Percentiles rank a stretch among this genome's conserved stretches.
These are phyloP conservation scores for Alternaria longipes DNA, from an alignment of 2,329 filamentous ascomycete species.

Conservation along the genomic window DNA sequence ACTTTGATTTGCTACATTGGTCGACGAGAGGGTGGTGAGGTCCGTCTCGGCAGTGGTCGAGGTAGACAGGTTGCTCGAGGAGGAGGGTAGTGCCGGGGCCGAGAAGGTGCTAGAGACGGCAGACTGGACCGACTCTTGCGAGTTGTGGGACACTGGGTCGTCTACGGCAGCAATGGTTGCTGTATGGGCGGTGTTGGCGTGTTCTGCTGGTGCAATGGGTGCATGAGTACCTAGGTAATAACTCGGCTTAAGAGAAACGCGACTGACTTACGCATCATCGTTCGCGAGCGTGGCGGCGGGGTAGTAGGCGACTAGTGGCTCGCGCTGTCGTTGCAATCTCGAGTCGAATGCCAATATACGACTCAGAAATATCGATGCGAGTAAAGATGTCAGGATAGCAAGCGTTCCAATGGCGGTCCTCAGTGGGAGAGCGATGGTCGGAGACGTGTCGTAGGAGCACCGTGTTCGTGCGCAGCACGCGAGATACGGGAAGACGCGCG, in stretches of 20 bases:
- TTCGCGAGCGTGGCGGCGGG: conserved; percentile 25
- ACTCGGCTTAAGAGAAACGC: conserved; percentile 23
- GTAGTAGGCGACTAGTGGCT: conserved; percentile 24
- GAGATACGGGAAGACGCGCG: conserved; percentile 28
- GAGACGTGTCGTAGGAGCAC: conserved; percentile 20
- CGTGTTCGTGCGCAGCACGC: conserved; percentile 20
- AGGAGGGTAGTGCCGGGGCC: conserved; percentile 43
- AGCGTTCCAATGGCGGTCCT: conserved; percentile 7
- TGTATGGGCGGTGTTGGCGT: conserved; percentile 23
- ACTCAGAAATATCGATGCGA: not conserved
- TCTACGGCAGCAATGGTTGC: conserved; percentile 19
- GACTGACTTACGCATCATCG: conserved; percentile 31
- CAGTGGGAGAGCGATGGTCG: conserved; percentile 10
- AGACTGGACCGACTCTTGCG: conserved; percentile 49
- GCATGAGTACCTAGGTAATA: conserved; percentile 25
- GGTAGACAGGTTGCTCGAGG: conserved; percentile 47
- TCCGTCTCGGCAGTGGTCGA: conserved; percentile 21
- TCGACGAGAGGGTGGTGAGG: conserved; percentile 34
- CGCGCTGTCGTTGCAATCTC: conserved; percentile 5
- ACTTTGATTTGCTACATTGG: conserved; percentile 50
- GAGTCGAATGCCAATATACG: conserved; percentile 3
- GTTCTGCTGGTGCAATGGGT: conserved; percentile 32
- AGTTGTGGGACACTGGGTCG: conserved; percentile 31
- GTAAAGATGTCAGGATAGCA: not conserved
- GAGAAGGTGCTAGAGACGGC: conserved; percentile 46